These are phyloP conservation scores for Crassisporium funariophilum DNA, from an alignment of 768 basidiomycete species.

Conservation along the genomic window DNA sequence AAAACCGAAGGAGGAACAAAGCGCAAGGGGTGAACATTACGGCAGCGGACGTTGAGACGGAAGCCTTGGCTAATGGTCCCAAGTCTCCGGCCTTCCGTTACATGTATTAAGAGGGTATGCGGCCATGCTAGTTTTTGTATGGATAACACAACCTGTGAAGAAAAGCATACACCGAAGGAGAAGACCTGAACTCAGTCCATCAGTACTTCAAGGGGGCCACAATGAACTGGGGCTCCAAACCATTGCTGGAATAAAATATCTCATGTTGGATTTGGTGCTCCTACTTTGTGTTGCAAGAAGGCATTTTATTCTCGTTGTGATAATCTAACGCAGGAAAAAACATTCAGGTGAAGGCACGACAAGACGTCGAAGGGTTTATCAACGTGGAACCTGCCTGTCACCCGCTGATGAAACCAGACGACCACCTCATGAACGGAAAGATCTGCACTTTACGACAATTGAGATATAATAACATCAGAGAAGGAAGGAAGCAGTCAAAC, in stretches of 20 bases:
- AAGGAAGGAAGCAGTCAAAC: conserved; percentile 32
- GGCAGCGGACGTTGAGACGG: conserved; percentile 47
- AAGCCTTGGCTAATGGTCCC: conserved; percentile 43
- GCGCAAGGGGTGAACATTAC: conserved; percentile 41
- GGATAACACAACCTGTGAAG: background rate
- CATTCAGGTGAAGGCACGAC: conserved; percentile 32
- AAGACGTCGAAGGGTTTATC: conserved; percentile 29
- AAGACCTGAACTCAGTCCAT: conserved; percentile 9
- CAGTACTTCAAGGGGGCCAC: conserved; percentile 6
- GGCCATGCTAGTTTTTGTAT: no score
- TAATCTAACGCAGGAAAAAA: conserved; percentile 40
- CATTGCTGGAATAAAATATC: background rate
- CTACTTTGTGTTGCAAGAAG: conserved; percentile 14
- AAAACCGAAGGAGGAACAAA: conserved; percentile 47
- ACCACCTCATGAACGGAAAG: conserved; percentile 11
- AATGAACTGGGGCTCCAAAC: conserved; percentile 9
- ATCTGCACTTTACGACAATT: conserved; percentile 28
- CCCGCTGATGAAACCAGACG: conserved; percentile 21
- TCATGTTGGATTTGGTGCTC: background rate
- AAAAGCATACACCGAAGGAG: background rate
- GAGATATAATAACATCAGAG: conserved; percentile 29
- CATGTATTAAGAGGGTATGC: conserved; percentile 39
- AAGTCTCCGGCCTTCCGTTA: conserved; percentile 46
- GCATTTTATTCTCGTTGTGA: conserved; percentile 30
- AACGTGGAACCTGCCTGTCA: conserved; percentile 44